Conservation (phyloP, 257 asterid species). For the Lantana camara region DNA sequence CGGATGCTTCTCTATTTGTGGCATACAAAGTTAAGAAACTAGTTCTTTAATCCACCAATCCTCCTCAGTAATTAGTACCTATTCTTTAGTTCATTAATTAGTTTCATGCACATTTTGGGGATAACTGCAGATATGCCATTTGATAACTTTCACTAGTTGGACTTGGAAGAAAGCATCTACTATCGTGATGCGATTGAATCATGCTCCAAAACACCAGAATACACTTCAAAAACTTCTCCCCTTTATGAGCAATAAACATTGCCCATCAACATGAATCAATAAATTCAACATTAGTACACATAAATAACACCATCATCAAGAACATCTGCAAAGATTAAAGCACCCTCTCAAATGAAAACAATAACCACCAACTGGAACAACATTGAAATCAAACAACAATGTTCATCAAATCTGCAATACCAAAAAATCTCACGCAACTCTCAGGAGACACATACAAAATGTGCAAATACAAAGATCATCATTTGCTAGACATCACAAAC, state of each 20-base stretch:
- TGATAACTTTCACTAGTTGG: background rate
- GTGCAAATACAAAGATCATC: background rate
- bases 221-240: background rate
- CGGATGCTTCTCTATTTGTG: background rate
- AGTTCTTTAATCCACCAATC: no score
- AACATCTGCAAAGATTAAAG: background rate
- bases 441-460: conserved; percentile 12
- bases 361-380: background rate
- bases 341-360: background rate
- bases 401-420: background rate
- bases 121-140: background rate
- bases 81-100: no score
- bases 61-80: no score
- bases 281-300: background rate
- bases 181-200: no score
- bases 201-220: background rate
- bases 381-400: background rate
- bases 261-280: no score
- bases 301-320: background rate
- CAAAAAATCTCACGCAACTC: conserved; percentile 1
- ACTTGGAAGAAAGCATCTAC: no score
- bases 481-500: background rate
- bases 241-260: background rate
- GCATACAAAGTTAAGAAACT: background rate
- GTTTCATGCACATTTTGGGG: background rate